A percentile compares a stretch with the other conserved stretches of the same genome.
phyloP scores from a whole-genome alignment of 176 grass and related monocot genomes.

The Triticum monococcum region DNA sequence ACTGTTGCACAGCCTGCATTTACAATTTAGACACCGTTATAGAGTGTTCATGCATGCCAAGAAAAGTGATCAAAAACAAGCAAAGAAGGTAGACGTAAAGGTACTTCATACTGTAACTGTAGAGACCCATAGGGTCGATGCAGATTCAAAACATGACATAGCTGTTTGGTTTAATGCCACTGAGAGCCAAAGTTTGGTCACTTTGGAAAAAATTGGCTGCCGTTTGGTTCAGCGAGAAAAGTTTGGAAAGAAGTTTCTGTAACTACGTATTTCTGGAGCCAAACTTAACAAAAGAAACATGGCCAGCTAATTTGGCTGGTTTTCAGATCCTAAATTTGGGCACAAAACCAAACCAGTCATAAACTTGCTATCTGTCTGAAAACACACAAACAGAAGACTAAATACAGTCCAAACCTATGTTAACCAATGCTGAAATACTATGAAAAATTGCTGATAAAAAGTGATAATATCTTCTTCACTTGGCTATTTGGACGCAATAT shows the following conservation, averaged over 20 bases:
- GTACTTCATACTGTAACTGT: not conserved
- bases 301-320: not conserved
- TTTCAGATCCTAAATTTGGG: not conserved
- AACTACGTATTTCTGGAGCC: not conserved
- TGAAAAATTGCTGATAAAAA: not conserved
- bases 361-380: not conserved
- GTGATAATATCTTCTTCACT: not conserved
- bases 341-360: not conserved
- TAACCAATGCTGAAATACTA: not conserved
- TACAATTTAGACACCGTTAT: slow-evolving; percentile 18
- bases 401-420: not conserved
- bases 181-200: not conserved
- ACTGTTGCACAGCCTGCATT: slow-evolving; percentile 79
- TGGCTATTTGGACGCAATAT: not conserved
- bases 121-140: not conserved
- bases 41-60: slow-evolving; percentile 11
- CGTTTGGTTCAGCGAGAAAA: not conserved
- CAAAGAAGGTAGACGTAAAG: not conserved
- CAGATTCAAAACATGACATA: not conserved
- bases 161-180: not conserved
- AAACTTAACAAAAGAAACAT: slow-evolving; percentile 3
- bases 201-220: not conserved
- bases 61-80: not conserved
- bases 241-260: not conserved
- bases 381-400: not conserved